phyloP scores from a whole-genome alignment of 1,139 yeast species.

The Suhomyces bolitotheri region DNA sequence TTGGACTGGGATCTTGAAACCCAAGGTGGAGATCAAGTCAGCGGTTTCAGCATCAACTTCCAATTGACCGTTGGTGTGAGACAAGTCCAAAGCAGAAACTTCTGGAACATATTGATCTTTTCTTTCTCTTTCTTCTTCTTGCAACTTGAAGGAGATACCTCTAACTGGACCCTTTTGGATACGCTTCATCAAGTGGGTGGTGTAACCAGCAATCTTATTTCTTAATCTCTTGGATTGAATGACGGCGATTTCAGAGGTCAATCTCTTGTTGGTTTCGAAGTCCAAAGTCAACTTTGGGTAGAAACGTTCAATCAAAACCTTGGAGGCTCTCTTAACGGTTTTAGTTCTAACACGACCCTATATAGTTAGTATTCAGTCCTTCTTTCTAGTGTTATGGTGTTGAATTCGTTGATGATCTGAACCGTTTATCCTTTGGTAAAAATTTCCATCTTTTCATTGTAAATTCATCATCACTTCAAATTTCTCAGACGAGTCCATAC shows the following conservation, averaged over 20 bases:
- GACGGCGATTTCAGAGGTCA: constrained; percentile 97
- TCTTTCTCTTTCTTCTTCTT: constrained; percentile 99
- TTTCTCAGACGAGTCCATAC: no score
- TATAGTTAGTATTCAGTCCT: constrained; percentile 29
- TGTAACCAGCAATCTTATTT: constrained; percentile 99
- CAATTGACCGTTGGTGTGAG: constrained; percentile 94
- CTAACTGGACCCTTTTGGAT: constrained; percentile 99
- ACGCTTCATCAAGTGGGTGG: constrained; percentile 99
- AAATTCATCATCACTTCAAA: no score
- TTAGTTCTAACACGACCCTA: constrained; percentile 99
- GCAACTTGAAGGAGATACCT: constrained; percentile 99
- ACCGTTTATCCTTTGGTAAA: neutral
- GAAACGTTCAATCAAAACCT: constrained; percentile 99
- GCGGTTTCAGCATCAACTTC: constrained; percentile 98
- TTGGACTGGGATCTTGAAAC: constrained; percentile 92
- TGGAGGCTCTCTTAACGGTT: constrained; percentile 99
- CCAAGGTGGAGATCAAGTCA: constrained; percentile 92
- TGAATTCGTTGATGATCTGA: neutral
- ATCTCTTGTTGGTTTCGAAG: constrained; percentile 99
- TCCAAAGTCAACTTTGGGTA: constrained; percentile 99
- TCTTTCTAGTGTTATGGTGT: neutral
- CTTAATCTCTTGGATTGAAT: constrained; percentile 99
- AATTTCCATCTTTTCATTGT: no score
- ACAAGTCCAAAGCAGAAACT: constrained; percentile 98
- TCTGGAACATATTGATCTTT: constrained; percentile 99